These are phyloP conservation scores for Knoxia roxburghii DNA, from an alignment of 257 asterid genomes.

Conservation along the genomic window DNA sequence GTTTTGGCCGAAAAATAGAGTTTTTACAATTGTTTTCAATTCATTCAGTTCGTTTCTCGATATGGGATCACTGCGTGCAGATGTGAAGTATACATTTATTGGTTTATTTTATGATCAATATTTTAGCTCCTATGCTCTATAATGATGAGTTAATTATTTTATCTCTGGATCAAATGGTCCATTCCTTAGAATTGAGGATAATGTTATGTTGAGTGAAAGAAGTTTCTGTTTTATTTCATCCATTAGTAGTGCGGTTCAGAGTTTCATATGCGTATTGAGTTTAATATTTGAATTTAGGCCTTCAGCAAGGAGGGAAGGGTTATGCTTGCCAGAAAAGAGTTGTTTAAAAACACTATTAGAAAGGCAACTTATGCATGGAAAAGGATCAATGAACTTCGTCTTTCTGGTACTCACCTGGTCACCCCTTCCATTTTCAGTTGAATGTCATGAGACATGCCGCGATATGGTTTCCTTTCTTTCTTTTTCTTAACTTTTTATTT, in stretches of 20 bases:
- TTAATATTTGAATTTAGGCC: conserved; percentile 36
- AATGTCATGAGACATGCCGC: not conserved
- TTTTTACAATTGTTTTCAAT: not conserved
- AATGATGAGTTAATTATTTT: not conserved
- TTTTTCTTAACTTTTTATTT: not conserved
- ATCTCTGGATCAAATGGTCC: not conserved
- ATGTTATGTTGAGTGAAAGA: not conserved
- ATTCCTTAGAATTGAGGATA: not conserved
- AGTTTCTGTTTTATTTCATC: not conserved
- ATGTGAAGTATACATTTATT: not conserved
- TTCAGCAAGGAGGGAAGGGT: conserved; percentile 81
- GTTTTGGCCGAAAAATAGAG: not conserved
- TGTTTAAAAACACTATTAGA: conserved; percentile 87
- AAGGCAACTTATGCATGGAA: conserved; percentile 89
- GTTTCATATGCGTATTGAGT: not conserved
- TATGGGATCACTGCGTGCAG: not conserved
- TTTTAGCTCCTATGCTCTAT: not conserved
- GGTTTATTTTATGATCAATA: not conserved
- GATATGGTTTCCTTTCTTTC: not conserved
- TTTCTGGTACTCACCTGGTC: conserved; percentile 45
- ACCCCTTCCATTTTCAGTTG: not conserved
- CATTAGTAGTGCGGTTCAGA: not conserved
- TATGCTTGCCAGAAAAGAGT: conserved; percentile 76
- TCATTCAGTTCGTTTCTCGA: not conserved
- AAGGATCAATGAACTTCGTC: conserved; percentile 60